A percentile compares a stretch with the other conserved stretches of the same genome.
Evolutionary conservation across 1,139 yeast genomes (phyloP).

Genomic region (Geotrichum australiense): DNA sequence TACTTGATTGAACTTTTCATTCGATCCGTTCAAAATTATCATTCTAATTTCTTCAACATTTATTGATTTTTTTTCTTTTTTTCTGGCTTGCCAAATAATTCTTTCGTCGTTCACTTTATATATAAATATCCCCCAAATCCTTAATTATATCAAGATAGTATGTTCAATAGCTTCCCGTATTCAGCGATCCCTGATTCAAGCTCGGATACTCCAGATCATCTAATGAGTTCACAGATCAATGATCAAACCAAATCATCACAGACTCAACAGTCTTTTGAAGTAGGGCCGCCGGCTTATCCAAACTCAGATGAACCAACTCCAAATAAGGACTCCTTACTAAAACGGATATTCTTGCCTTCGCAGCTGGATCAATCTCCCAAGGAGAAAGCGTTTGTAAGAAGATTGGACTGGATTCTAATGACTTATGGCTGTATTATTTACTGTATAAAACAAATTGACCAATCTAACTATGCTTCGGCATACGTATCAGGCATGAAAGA

Average conservation of each 20-base stretch:
- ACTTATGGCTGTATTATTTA: conserved; percentile 9
- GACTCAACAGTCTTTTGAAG: background rate
- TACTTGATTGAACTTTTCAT: too few relatives aligned
- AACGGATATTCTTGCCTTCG: conserved; percentile 6
- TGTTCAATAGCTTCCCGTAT: background rate
- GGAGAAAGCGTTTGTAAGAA: conserved; percentile 3
- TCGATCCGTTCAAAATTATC: too few relatives aligned
- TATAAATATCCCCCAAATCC: background rate
- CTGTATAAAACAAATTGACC: conserved; percentile 26
- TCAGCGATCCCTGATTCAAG: background rate
- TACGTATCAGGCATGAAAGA: conserved; percentile 60
- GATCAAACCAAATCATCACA: background rate
- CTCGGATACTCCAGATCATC: background rate
- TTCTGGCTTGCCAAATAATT: background rate
- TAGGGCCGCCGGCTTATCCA: too few relatives aligned
- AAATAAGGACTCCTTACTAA: background rate
- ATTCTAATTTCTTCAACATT: too few relatives aligned
- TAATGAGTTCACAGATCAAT: background rate
- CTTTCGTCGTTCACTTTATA: too few relatives aligned
- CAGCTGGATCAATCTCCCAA: background rate
- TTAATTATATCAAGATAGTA: too few relatives aligned
- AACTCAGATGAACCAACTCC: background rate
- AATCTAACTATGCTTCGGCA: conserved; percentile 38
- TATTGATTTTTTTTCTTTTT: too few relatives aligned
- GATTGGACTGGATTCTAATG: conserved; percentile 6